Conservation (phyloP, 768 basidiomycete genomes). For the Cyclocybe aegerita region DNA sequence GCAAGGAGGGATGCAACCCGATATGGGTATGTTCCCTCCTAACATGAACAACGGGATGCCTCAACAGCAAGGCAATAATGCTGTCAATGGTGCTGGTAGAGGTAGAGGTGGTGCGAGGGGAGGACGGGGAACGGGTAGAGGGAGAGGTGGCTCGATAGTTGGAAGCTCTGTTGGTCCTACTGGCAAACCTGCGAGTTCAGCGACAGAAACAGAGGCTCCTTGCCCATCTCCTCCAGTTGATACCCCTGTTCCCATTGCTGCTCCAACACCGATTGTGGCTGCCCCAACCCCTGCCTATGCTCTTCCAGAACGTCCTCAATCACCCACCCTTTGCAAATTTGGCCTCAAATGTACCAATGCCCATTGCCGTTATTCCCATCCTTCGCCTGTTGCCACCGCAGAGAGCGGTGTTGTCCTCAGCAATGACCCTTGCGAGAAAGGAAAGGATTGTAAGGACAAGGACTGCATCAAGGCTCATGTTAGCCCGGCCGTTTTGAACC, state of each 20-base stretch:
- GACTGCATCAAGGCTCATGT: conserved; percentile 93
- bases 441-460: conserved; percentile 87
- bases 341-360: conserved; percentile 88
- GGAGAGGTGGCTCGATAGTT: conserved; percentile 44
- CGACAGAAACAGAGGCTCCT: conserved; percentile 2
- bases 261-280: conserved; percentile 20
- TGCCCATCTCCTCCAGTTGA: conserved; percentile 23
- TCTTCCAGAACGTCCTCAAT: conserved; percentile 77
- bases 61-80: conserved; percentile 22
- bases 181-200: conserved; percentile 1
- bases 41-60: conserved; percentile 36
- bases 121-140: conserved; percentile 49
- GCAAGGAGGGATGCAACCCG: conserved; percentile 51
- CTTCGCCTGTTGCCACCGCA: conserved; percentile 93
- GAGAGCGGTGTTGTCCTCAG: conserved; percentile 95
- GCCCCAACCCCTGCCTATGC: conserved; percentile 42
- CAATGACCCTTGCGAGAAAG: conserved; percentile 89
- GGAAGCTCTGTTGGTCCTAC: conserved; percentile 17
- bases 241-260: conserved; percentile 12
- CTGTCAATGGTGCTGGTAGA: conserved; percentile 30
- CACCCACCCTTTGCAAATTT: conserved; percentile 93
- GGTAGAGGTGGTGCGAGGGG: conserved; percentile 41
- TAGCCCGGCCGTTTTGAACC: conserved; percentile 77
- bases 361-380: conserved; percentile 89
- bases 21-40: conserved; percentile 51